These are phyloP conservation scores for Penicillium coffeae DNA, from an alignment of 495 filamentous ascomycete species.

Conservation along the genomic window DNA sequence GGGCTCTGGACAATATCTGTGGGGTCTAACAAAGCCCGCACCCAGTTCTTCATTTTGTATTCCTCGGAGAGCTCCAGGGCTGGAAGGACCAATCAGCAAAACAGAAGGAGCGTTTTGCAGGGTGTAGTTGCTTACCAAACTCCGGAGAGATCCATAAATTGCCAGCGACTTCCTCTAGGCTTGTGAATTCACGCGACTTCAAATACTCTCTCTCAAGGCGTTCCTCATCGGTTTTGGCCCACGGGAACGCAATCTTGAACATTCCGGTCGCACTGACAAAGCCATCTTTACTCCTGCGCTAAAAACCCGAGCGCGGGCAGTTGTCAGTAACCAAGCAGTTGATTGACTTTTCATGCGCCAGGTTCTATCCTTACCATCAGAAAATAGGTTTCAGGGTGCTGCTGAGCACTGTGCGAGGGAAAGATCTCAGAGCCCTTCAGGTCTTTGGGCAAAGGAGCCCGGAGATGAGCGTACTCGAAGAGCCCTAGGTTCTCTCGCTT, in stretches of 20 bases:
- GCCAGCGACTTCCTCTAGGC: conserved; percentile 87
- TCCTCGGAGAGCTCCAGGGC: conserved; percentile 83
- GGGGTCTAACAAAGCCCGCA: conserved; percentile 81
- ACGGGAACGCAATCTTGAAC: conserved; percentile 99
- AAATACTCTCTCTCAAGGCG: conserved; percentile 80
- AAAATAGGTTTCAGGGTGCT: conserved; percentile 83
- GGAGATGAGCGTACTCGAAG: conserved; percentile 94
- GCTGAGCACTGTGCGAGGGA: conserved; percentile 53
- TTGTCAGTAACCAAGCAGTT: not conserved
- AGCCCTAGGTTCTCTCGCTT: conserved; percentile 68
- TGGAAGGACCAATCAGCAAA: conserved; percentile 20
- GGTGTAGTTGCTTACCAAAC: conserved; percentile 53
- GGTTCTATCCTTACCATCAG: conserved; percentile 65
- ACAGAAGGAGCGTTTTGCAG: not conserved
- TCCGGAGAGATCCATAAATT: conserved; percentile 93
- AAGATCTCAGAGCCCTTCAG: conserved; percentile 88
- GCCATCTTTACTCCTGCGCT: conserved; percentile 90
- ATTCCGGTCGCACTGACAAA: conserved; percentile 95
- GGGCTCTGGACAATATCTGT: conserved; percentile 58
- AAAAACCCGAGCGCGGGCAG: conserved; percentile 5
- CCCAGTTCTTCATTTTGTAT: conserved; percentile 80
- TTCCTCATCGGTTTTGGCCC: conserved; percentile 81
- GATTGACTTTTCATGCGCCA: not conserved
- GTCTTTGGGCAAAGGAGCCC: conserved; percentile 83
- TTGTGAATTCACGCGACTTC: conserved; percentile 71